A percentile compares a stretch with the other conserved stretches of the same genome.
phyloP scores from a whole-genome alignment of 495 filamentous ascomycete species.

The Lasiosphaeria hispida region DNA sequence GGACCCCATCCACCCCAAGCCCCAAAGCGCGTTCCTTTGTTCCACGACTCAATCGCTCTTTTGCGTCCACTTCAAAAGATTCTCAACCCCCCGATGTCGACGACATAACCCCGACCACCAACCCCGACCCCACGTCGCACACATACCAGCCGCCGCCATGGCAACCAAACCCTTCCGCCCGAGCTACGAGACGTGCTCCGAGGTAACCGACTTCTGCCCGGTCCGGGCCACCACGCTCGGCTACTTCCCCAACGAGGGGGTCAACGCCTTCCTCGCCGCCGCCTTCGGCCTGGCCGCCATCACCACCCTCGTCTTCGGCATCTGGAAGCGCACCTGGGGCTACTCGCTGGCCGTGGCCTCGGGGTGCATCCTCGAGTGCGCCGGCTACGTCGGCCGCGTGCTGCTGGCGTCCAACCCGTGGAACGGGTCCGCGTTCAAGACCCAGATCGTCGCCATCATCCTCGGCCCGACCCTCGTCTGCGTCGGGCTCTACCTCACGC shows the following conservation, averaged over 20 bases:
- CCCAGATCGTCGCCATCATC: conserved; percentile 66
- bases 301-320: conserved; percentile 47
- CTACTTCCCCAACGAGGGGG: conserved; percentile 63
- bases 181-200: conserved; percentile 41
- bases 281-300: conserved; percentile 53
- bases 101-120: neutral
- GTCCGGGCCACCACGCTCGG: conserved; percentile 63
- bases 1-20: no score
- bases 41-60: no score
- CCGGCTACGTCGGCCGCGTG: conserved; percentile 60
- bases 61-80: no score
- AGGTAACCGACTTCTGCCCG: conserved; percentile 52
- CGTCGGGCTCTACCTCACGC: conserved; percentile 63
- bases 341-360: conserved; percentile 51
- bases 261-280: conserved; percentile 59
- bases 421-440: conserved; percentile 56
- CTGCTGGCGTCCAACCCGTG: conserved; percentile 61
- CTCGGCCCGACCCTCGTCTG: conserved; percentile 65
- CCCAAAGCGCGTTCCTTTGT: no score
- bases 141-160: neutral
- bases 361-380: conserved; percentile 44
- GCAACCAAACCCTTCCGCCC: conserved; percentile 21
- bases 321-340: conserved; percentile 65
- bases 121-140: neutral
- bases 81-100: neutral